Percentiles rank a stretch among this genome's conserved stretches.
Conservation (phyloP, 768 basidiomycete species). For the Leccinum disarticulatum region DNA sequence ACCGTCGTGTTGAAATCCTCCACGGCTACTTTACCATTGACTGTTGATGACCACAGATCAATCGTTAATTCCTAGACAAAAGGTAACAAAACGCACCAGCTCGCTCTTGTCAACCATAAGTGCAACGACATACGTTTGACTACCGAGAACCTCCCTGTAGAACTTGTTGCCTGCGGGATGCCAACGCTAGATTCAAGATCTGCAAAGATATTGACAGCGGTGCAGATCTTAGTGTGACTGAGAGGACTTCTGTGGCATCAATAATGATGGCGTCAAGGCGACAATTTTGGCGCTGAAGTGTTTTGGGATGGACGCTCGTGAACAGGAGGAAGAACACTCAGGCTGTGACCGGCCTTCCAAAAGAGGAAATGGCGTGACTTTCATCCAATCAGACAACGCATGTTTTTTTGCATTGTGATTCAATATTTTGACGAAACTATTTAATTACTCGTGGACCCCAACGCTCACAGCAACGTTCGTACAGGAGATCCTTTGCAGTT, state of each 20-base stretch:
- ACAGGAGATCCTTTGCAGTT: no score
- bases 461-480: no score
- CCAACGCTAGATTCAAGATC: not conserved
- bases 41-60: not conserved
- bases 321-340: no score
- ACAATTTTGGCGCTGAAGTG: not conserved
- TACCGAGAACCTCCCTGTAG: conserved; percentile 73
- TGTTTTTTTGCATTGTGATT: no score
- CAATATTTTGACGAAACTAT: no score
- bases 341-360: no score
- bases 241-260: not conserved
- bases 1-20: conserved; percentile 77
- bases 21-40: conserved; percentile 62
- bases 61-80: not conserved
- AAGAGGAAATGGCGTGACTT: no score
- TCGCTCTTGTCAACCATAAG: conserved; percentile 99
- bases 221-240: not conserved
- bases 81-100: conserved; percentile 56
- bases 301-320: not conserved
- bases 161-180: conserved; percentile 73
- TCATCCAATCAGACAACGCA: no score
- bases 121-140: conserved; percentile 87
- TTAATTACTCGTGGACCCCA: no score
- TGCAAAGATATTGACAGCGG: not conserved
- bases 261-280: not conserved